Evolutionary conservation across 106 monocot genomes (phyloP).

Genomic region (Acorus calamus): DNA sequence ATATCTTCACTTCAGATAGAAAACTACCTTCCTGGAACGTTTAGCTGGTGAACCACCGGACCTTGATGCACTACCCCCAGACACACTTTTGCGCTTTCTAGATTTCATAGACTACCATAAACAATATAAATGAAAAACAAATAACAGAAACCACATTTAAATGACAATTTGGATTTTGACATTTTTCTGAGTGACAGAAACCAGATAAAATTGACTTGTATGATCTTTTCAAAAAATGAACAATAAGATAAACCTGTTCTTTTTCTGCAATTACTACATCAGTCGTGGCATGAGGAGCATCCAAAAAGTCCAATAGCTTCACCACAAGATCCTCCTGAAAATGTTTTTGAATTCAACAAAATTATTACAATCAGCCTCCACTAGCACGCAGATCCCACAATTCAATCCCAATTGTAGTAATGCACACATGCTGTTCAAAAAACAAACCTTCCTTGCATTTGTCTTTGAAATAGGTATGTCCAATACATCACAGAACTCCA

Average conservation of each 20-base stretch:
- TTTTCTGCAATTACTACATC: conserved; percentile 46
- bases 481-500: conserved; percentile 67
- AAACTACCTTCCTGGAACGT: conserved; percentile 38
- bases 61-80: conserved; percentile 41
- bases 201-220: too few relatives aligned
- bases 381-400: too few relatives aligned
- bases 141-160: conserved; percentile 3
- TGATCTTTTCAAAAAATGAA: background rate
- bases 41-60: conserved; percentile 13
- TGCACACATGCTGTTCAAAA: background rate
- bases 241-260: conserved; percentile 31
- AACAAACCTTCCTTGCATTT: conserved; percentile 44
- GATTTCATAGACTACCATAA: conserved; percentile 38
- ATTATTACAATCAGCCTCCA: too few relatives aligned
- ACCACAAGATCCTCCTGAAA: conserved; percentile 64
- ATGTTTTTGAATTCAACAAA: background rate
- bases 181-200: too few relatives aligned
- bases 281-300: conserved; percentile 51
- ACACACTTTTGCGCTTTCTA: conserved; percentile 50
- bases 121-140: background rate
- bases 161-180: background rate
- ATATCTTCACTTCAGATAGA: too few relatives aligned
- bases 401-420: too few relatives aligned
- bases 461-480: conserved; percentile 52
- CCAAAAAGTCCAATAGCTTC: conserved; percentile 74